Base-by-base conservation (phyloP, 1,284 basidiomycete species). In the Apiotrichum sp. region DNA sequence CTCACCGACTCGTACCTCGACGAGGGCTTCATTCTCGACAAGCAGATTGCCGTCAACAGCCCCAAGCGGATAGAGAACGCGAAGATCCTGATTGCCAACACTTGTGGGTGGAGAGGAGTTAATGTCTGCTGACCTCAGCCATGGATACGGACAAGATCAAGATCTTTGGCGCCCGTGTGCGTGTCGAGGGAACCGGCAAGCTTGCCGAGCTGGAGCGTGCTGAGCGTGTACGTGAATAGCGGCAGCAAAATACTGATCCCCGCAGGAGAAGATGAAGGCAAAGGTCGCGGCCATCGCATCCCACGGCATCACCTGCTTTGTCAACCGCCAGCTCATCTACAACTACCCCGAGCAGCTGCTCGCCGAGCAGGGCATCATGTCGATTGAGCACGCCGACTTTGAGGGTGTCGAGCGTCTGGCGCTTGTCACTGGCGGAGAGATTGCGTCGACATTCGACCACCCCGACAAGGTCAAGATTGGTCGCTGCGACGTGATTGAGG, bases 141-240 rank as follows among this genome's bases (percentile, higher is more conserved):
- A 98, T 98, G 96, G 95, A 98, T 79, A 98, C 96, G 35, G 96
- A 98, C 79, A 98, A 98, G 79, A 96, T 98, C 80, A 98, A 98
- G 79, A 88, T 98, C 56, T 98, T 98, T 68, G 96, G 95, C 51
- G 95, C 96, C 0, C 84, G 93, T 34, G 86, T 98, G 53, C 91
- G 93, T 74, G 95, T 98, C 11, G 93, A 98, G 68, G 83, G 90
- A 36, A 97, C 96, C 1, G 88, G 92, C 56, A 96, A 98, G 79
- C 84, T 98, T 4, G 96, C 96, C 31, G 96, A 99, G 75, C 85
- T 98, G 6, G 96, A 99, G 77, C 86, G 93, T 13, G 95, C 95
- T 6, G 95, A 98, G 78, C 82, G 86, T 69, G 40, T 41, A 41
- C 6, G 40, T 41, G 22, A 22, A 22, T 22, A 22, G 22, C 22